Base-by-base conservation (phyloP, 352 stramenopile genomes). In the Phytophthora hibernalis region DNA sequence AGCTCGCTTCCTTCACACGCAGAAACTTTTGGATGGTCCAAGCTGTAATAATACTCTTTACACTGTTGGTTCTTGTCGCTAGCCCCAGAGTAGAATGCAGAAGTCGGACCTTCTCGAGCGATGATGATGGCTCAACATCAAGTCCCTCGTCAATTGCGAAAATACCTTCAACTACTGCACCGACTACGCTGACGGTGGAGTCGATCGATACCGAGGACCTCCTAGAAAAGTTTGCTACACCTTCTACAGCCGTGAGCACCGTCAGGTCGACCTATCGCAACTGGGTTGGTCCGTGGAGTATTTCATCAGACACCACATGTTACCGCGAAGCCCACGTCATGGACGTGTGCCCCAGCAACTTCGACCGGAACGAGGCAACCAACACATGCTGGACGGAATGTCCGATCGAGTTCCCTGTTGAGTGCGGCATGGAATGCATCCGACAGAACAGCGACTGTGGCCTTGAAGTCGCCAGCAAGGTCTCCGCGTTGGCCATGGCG, bases 321-420 rank as follows among this genome's bases (percentile, higher is more conserved):
- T 70, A 47, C 28, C 59, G 60, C 22, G 54, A 70, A 55, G 71
- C 69, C 13, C 68, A 82, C 43, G 42, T 77, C n/a, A 68, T 70
- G 45, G 69, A 68, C 37, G 61, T 53, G 9, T 84, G 76, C 31
- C 69, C 72, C 5, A 31, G 55, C 1, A 71, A 75, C 30, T 87
- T 76, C 64, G 54, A 74, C 26, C 56, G 55, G 10, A 63, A 82
- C 42, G 70, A 80, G 3, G 66, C 64, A 0, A 75, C 75, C 42
- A 80, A 71, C 20, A 85, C 79, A 15, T 87, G 79, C 73, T 87
- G 79, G 79, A 70, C 76, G 0, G 62, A 85, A 42, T 89, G 80
- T 28, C 80, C 80, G 0, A 59, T 80, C 2, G 70, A 69, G 13
- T 77, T 68, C 18, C 72, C 72, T 8, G 44, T 80, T 7, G 53